Percentiles rank a stretch among this genome's conserved stretches.
These are phyloP conservation scores for Chlamydomonas incerta DNA, from an alignment of 139 green algal genomes.

Conservation along the genomic window DNA sequence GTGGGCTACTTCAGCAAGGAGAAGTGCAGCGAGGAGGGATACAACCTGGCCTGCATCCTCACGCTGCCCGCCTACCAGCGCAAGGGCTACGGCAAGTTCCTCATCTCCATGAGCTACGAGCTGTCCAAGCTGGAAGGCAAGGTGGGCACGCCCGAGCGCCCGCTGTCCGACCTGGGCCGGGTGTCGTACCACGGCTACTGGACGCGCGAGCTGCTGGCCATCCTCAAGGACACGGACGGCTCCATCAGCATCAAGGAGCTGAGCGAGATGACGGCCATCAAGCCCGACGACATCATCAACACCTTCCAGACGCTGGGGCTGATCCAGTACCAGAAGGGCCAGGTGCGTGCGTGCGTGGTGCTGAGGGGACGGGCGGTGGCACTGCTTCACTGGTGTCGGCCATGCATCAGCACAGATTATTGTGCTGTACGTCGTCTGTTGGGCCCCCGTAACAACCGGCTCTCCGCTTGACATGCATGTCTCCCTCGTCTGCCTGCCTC, in stretches of 20 bases:
- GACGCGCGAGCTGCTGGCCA: conserved; percentile 92
- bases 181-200: conserved; percentile 97
- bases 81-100: conserved; percentile 99
- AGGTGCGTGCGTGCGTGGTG: conserved; percentile 41
- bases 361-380: too few species aligned
- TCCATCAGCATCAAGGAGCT: conserved; percentile 95
- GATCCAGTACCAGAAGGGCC: conserved; percentile 83
- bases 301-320: conserved; percentile 86
- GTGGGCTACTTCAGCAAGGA: conserved; percentile 96
- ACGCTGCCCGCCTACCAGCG: conserved; percentile 97
- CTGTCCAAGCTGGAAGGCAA: conserved; percentile 97
- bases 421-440: too few species aligned
- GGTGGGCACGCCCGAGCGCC: conserved; percentile 96
- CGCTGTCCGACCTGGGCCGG: conserved; percentile 95
- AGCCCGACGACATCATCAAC: conserved; percentile 96
- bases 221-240: conserved; percentile 74
- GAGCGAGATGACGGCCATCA: conserved; percentile 93
- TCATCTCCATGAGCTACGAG: conserved; percentile 99
- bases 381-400: too few species aligned
- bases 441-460: too few species aligned
- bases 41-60: conserved; percentile 99
- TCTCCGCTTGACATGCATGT: too few species aligned
- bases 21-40: conserved; percentile 91
- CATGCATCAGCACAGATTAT: too few species aligned
- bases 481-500: too few species aligned